phyloP scores from a whole-genome alignment of 2,329 filamentous ascomycete species.

The Scedosporium aurantiacum region DNA sequence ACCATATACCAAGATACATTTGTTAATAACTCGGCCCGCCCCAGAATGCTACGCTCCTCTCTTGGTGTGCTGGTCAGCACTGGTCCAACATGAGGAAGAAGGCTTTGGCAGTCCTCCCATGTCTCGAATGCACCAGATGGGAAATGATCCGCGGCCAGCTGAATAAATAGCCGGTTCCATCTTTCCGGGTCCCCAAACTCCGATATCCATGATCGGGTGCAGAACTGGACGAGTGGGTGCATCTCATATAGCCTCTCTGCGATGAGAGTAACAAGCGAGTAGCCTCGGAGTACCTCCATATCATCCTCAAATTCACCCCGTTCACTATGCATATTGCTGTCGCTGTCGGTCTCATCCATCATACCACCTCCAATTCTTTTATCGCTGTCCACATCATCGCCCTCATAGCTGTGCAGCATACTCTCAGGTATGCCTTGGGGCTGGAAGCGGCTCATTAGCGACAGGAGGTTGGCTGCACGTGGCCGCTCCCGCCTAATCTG shows the following conservation, averaged over 20 bases:
- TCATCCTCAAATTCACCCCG: conserved; percentile 9
- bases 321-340: neutral
- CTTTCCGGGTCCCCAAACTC: neutral
- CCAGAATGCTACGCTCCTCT: neutral
- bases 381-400: neutral
- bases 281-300: conserved; percentile 10
- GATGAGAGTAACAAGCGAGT: conserved; percentile 11
- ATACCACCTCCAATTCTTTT: no score
- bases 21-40: conserved; percentile 6
- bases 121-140: conserved; percentile 10
- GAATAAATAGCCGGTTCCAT: conserved; percentile 10
- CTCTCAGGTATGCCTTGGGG: conserved; percentile 26
- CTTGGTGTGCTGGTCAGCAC: conserved; percentile 1
- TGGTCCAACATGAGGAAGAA: conserved; percentile 11
- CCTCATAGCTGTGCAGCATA: conserved; percentile 5
- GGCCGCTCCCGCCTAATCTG: conserved; percentile 20
- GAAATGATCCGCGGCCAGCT: conserved; percentile 7
- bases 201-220: conserved; percentile 13
- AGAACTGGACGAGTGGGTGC: conserved; percentile 15
- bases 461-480: conserved; percentile 29
- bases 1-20: conserved; percentile 7
- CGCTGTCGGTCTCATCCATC: no score
- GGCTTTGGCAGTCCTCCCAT: conserved; percentile 7
- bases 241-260: conserved; percentile 10
- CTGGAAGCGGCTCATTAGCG: conserved; percentile 36